Conservation (phyloP, 352 stramenopile genomes). For the Pythium phragmiticola region DNA sequence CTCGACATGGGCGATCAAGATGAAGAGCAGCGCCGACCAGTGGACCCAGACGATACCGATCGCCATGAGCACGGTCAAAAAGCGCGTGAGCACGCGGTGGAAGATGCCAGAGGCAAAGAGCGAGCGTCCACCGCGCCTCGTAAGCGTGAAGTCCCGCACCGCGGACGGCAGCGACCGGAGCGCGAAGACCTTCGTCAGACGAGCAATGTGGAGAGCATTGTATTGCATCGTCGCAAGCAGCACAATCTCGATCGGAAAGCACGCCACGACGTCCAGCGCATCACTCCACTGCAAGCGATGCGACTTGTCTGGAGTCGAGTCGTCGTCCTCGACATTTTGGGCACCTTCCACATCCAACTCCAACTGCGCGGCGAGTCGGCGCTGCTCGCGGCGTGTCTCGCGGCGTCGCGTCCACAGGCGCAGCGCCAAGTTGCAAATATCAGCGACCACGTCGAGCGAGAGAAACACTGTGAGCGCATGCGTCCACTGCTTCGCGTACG, state of each 20-base stretch:
- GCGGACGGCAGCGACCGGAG: conserved; percentile 5
- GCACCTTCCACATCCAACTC: neutral
- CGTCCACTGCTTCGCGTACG: conserved; percentile 15
- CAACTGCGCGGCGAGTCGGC: neutral
- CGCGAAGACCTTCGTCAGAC: conserved; percentile 22
- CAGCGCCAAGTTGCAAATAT: conserved; percentile 18
- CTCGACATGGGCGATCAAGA: conserved; percentile 27
- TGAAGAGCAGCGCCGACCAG: conserved; percentile 24
- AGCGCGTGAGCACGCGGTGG: conserved; percentile 15
- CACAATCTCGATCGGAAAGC: conserved; percentile 24
- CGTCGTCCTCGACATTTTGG: neutral
- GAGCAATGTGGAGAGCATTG: conserved; percentile 25
- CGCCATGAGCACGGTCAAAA: conserved; percentile 10
- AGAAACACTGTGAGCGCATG: conserved; percentile 25
- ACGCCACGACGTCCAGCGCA: conserved; percentile 11
- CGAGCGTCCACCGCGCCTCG: neutral
- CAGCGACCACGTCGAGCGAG: conserved; percentile 23
- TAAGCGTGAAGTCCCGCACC: conserved; percentile 9
- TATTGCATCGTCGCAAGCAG: conserved; percentile 14
- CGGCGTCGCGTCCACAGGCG: neutral
- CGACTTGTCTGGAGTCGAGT: neutral
- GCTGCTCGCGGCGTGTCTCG: neutral
- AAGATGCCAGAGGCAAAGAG: neutral
- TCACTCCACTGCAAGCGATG: neutral
- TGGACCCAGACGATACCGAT: conserved; percentile 26